Conservation (phyloP, 352 stramenopile genomes). For the Phytophthora pseudosyringae region DNA sequence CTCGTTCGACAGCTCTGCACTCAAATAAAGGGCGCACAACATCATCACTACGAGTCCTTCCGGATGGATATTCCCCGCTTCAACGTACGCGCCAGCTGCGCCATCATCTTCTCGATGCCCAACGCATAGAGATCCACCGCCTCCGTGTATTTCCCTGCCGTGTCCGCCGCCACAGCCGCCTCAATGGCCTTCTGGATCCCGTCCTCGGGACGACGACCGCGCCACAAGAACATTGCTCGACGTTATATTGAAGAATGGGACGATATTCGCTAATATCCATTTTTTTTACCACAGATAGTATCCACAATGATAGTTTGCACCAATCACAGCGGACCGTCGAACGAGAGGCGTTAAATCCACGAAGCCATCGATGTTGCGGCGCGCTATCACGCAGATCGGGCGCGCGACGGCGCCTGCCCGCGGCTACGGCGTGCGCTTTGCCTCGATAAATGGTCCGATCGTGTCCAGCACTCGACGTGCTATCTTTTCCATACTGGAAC, state of each 20-base stretch:
- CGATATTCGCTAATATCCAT: conserved; percentile 1
- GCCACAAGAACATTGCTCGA: conserved; percentile 55
- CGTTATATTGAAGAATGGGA: conserved; percentile 21
- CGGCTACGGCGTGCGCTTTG: conserved; percentile 55
- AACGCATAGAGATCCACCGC: conserved; percentile 77
- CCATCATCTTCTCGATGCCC: conserved; percentile 82
- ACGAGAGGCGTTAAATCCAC: conserved; percentile 20
- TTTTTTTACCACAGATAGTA: not conserved
- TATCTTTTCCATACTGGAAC: not conserved
- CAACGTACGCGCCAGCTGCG: conserved; percentile 59
- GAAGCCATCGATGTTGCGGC: conserved; percentile 42
- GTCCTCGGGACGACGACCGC: conserved; percentile 39
- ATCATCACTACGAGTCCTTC: not conserved
- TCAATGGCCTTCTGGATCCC: conserved; percentile 59
- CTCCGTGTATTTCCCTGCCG: conserved; percentile 41
- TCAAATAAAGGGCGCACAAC: conserved; percentile 4
- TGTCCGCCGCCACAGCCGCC: conserved; percentile 64
- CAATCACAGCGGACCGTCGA: conserved; percentile 7
- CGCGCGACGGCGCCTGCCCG: conserved; percentile 21
- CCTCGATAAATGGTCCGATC: conserved; percentile 68
- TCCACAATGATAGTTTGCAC: not conserved
- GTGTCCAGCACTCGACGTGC: not conserved
- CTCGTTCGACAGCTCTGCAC: conserved; percentile 48
- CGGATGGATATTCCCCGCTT: not conserved
- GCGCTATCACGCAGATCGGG: conserved; percentile 47